A percentile compares a stretch with the other conserved stretches of the same genome.
Conservation (phyloP, 1,284 basidiomycete species). For the Grifola frondosa region DNA sequence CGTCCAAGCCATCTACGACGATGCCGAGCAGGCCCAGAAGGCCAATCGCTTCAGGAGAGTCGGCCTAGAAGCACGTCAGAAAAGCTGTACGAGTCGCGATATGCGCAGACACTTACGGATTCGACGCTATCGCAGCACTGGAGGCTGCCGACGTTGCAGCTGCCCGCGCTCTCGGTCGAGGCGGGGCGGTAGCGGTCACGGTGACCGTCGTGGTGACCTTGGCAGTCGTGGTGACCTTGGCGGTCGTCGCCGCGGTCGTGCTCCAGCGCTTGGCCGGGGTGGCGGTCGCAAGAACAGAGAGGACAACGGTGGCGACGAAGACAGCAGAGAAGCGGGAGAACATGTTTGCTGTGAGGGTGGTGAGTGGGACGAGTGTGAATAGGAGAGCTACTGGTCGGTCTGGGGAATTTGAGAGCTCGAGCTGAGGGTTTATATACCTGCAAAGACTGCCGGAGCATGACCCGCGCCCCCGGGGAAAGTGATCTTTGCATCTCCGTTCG, state of each 20-base stretch:
- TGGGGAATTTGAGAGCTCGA: background rate
- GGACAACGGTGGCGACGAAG: no score
- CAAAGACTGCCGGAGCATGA: background rate
- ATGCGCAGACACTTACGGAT: constrained; percentile 7
- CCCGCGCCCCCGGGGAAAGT: background rate
- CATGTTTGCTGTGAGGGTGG: background rate
- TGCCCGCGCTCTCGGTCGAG: background rate
- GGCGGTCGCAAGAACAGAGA: constrained; percentile 2
- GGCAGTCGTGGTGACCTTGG: background rate
- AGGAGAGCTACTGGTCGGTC: background rate
- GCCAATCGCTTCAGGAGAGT: constrained; percentile 4
- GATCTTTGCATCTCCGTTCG: background rate
- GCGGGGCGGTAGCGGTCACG: background rate
- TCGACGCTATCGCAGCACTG: constrained; percentile 26
- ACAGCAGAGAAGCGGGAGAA: constrained; percentile 2
- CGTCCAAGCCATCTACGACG: constrained; percentile 15
- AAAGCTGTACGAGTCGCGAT: background rate
- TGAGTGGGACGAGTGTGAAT: no score
- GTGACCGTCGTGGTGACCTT: background rate
- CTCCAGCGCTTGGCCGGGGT: no score
- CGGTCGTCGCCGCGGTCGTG: background rate
- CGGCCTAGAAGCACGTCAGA: constrained; percentile 3
- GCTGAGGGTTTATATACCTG: background rate
- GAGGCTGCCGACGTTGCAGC: constrained; percentile 21
- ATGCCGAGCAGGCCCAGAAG: constrained; percentile 21